phyloP scores from a whole-genome alignment of 2,329 filamentous ascomycete species.

The Cladosporium sp. region DNA sequence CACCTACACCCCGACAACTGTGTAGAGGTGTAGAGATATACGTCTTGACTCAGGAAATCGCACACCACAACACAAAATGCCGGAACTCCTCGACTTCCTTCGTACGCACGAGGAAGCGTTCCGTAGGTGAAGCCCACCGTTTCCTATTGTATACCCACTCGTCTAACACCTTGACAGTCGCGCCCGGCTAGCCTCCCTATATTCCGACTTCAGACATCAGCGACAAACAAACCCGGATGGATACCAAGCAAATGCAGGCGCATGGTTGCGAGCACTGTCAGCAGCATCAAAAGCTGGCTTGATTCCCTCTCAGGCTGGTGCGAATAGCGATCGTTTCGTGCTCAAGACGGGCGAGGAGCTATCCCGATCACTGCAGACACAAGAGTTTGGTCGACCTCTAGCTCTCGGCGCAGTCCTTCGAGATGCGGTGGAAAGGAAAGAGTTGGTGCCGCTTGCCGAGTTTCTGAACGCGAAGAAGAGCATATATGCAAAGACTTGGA shows the following conservation, averaged over 20 bases:
- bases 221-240: conserved; percentile 79
- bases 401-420: conserved; percentile 75
- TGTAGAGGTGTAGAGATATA: background rate
- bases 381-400: conserved; percentile 77
- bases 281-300: conserved; percentile 66
- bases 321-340: conserved; percentile 49
- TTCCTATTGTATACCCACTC: conserved; percentile 8
- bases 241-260: conserved; percentile 74
- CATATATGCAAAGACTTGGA: conserved; percentile 71
- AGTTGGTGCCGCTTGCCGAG: conserved; percentile 68
- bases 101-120: conserved; percentile 52
- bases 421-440: conserved; percentile 69
- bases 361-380: conserved; percentile 68
- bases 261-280: conserved; percentile 76
- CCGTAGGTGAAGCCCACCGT: conserved; percentile 41
- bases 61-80: conserved; percentile 21
- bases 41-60: no score
- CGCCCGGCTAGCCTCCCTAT: conserved; percentile 78
- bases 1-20: background rate
- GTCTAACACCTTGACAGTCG: conserved; percentile 44
- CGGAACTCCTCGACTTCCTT: conserved; percentile 62
- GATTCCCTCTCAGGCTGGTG: conserved; percentile 45
- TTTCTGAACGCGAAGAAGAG: conserved; percentile 68
- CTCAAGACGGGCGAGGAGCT: conserved; percentile 62
- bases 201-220: conserved; percentile 80